These are phyloP conservation scores for Flammula alnicola DNA, from an alignment of 1,284 basidiomycete species.

Conservation along the genomic window DNA sequence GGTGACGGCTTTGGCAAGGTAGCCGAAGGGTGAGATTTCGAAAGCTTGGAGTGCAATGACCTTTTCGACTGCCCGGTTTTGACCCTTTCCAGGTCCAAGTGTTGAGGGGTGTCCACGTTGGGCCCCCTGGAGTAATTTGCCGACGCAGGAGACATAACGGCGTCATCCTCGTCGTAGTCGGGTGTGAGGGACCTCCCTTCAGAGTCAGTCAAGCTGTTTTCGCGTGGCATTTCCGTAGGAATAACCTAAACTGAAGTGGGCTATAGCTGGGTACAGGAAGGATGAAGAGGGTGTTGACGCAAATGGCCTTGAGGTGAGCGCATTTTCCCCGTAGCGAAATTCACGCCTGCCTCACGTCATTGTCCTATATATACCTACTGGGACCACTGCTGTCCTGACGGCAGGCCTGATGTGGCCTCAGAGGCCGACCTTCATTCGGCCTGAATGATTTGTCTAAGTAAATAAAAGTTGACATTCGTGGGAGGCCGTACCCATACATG, in stretches of 20 bases:
- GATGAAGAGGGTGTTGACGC: not conserved
- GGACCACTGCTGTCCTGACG: not conserved
- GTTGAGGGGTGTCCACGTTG: slow-evolving; percentile 1
- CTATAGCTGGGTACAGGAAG: not conserved
- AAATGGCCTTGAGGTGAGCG: too few relatives aligned
- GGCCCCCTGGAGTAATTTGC: slow-evolving; percentile 12
- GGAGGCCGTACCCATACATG: too few relatives aligned
- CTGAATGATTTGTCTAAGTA: not conserved
- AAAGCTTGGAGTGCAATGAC: slow-evolving; percentile 19
- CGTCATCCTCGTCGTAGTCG: slow-evolving; percentile 43
- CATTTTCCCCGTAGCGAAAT: not conserved
- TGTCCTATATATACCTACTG: slow-evolving; percentile 1
- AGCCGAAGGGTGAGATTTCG: slow-evolving; percentile 15
- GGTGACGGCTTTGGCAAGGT: not conserved
- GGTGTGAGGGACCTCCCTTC: slow-evolving; percentile 63
- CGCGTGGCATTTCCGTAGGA: slow-evolving; percentile 40
- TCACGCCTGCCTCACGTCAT: slow-evolving; percentile 9
- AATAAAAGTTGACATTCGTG: too few relatives aligned
- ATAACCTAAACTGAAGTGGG: not conserved
- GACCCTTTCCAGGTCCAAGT: slow-evolving; percentile 14
- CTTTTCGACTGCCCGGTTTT: slow-evolving; percentile 17
- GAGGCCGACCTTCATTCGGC: too few relatives aligned
- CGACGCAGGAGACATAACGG: slow-evolving; percentile 13
- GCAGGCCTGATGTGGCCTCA: too few relatives aligned
- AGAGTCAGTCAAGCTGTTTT: slow-evolving; percentile 62